These are phyloP conservation scores for Cryptococcus jaspeensis DNA, from an alignment of 1,284 basidiomycete species.

Conservation along the genomic window DNA sequence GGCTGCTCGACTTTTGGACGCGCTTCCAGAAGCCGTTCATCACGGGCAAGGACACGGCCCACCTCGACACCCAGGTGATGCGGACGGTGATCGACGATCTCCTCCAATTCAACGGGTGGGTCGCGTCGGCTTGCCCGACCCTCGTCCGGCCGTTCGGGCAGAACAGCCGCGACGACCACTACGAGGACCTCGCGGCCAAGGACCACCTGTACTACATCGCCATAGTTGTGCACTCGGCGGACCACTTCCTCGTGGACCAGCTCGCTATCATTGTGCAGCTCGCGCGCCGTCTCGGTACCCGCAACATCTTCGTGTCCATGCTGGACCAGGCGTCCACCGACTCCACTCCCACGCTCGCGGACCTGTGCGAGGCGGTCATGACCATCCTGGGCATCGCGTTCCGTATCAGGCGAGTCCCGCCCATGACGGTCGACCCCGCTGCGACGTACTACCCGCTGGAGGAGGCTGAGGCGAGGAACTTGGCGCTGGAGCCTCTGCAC, in stretches of 20 bases:
- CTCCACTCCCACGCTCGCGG: conserved; percentile 85
- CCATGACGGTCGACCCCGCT: conserved; percentile 80
- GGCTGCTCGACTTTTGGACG: conserved; percentile 83
- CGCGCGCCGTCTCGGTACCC: conserved; percentile 78
- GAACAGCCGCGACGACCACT: conserved; percentile 75
- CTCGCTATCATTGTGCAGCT: conserved; percentile 92
- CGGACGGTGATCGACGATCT: conserved; percentile 83
- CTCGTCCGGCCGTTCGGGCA: conserved; percentile 86
- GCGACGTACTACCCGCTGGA: conserved; percentile 90
- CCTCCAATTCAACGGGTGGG: conserved; percentile 93
- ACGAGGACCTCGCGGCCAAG: conserved; percentile 76
- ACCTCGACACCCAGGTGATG: conserved; percentile 83
- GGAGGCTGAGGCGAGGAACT: conserved; percentile 86
- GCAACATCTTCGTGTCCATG: conserved; percentile 91
- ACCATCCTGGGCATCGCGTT: conserved; percentile 87
- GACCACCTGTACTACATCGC: conserved; percentile 90
- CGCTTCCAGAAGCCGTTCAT: conserved; percentile 87
- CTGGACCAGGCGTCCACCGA: conserved; percentile 90
- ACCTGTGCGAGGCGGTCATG: conserved; percentile 87
- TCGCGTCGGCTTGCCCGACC: conserved; percentile 91
- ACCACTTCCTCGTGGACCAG: conserved; percentile 96
- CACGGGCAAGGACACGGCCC: conserved; percentile 71
- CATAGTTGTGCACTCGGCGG: conserved; percentile 89
- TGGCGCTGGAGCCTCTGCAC: conserved; percentile 82
- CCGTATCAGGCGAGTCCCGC: conserved; percentile 77